These are phyloP conservation scores for Cystobasidium onofrii DNA, from an alignment of 768 basidiomycete species.

Conservation along the genomic window DNA sequence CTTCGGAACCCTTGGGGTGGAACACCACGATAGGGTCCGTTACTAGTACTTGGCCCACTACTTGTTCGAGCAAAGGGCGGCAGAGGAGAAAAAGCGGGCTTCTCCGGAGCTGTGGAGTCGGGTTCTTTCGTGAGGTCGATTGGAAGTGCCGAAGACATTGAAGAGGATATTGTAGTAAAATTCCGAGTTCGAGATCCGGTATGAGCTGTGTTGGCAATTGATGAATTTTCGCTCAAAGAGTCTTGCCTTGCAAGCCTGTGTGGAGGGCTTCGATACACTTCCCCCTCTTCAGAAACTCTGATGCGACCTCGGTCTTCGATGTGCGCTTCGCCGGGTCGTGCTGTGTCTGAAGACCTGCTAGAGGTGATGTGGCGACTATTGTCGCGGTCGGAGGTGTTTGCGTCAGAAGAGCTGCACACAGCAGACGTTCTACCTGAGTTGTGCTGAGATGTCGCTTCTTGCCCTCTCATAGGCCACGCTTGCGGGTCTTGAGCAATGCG, in stretches of 20 bases:
- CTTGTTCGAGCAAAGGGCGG: background rate
- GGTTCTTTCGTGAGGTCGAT: background rate
- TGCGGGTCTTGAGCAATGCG: background rate
- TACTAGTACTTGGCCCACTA: background rate
- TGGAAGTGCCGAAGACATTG: background rate
- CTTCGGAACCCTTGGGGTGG: background rate
- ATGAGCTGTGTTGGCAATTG: background rate
- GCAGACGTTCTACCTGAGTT: background rate
- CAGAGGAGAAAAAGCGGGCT: background rate
- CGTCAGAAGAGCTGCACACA: background rate
- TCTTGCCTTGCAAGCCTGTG: background rate
- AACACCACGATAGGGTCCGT: background rate
- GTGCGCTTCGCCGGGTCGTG: background rate
- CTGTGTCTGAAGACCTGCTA: background rate
- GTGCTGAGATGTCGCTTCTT: background rate
- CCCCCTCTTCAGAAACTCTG: conserved; percentile 8
- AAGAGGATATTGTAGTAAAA: background rate
- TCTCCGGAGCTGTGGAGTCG: background rate
- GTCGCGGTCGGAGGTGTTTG: background rate
- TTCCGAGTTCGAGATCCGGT: background rate
- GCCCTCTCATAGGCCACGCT: background rate
- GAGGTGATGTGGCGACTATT: background rate
- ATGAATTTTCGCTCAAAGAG: no score
- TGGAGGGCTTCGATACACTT: conserved; percentile 25
- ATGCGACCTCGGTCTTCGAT: conserved; percentile 9